Percentiles rank a stretch among this genome's conserved stretches.
phyloP scores from a whole-genome alignment of 208 protist species.

The Trypanosoma melophagium region DNA sequence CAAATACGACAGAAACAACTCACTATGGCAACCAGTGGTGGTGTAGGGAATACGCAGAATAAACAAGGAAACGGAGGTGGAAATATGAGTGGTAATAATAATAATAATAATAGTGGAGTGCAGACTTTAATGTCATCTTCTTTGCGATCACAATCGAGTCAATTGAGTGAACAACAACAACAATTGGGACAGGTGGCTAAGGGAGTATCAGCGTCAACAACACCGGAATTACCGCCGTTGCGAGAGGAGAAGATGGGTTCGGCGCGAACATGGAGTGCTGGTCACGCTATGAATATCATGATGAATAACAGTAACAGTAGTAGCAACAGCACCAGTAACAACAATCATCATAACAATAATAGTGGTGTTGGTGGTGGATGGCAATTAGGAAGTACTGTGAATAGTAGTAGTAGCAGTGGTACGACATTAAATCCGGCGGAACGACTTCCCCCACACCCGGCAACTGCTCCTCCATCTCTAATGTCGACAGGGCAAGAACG shows the following conservation, averaged over 20 bases:
- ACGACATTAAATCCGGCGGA: not conserved
- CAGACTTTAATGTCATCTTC: not conserved
- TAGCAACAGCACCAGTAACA: not conserved
- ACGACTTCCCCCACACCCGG: not conserved
- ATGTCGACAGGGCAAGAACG: not conserved
- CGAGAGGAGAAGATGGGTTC: conserved; percentile 10
- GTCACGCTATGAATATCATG: not conserved
- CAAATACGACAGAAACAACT: conserved; percentile 70
- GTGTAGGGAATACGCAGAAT: not conserved
- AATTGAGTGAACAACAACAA: not conserved
- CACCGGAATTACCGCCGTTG: conserved; percentile 20
- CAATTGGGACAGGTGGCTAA: too few species aligned
- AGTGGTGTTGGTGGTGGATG: not conserved
- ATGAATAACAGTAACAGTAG: not conserved
- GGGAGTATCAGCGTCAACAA: not conserved
- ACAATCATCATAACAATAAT: not conserved
- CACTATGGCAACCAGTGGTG: conserved; percentile 27
- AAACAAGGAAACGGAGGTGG: not conserved
- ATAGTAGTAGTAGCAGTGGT: not conserved
- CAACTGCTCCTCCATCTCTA: conserved; percentile 12
- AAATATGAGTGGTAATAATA: conserved; percentile 2
- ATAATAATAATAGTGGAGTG: not conserved
- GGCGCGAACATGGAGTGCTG: not conserved
- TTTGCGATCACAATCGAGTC: not conserved
- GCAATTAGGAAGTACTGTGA: not conserved